phyloP scores from a whole-genome alignment of 1,284 basidiomycete genomes.

The Grifola frondosa region DNA sequence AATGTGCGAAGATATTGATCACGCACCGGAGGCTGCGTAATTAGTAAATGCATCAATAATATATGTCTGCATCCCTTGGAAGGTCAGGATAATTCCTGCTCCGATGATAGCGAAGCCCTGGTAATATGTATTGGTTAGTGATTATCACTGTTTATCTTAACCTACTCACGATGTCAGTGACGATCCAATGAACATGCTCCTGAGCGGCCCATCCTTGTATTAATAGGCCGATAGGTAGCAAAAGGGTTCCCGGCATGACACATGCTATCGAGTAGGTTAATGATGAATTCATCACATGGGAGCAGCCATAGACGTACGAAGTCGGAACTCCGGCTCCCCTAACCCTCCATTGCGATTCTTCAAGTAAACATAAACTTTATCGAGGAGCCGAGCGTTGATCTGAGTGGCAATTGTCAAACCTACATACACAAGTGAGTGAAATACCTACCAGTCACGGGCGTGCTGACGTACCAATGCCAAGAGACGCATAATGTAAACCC shows the following conservation, averaged over 20 bases:
- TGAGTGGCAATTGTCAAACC: constrained; percentile 52
- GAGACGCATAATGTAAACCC: constrained; percentile 60
- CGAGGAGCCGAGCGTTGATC: constrained; percentile 54
- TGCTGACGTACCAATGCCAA: constrained; percentile 42
- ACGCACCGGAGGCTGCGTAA: constrained; percentile 59
- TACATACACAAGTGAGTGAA: not conserved
- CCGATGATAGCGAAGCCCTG: constrained; percentile 58
- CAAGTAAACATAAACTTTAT: constrained; percentile 50
- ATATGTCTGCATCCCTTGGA: constrained; percentile 60
- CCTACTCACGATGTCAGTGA: constrained; percentile 57
- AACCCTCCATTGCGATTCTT: constrained; percentile 50
- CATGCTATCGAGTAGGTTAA: constrained; percentile 37
- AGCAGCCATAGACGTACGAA: constrained; percentile 20
- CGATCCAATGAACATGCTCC: constrained; percentile 59
- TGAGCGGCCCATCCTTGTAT: constrained; percentile 66
- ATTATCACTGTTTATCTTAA: no score
- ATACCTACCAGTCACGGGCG: not conserved
- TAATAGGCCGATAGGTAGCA: constrained; percentile 59
- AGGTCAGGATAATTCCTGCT: constrained; percentile 49
- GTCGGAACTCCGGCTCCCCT: constrained; percentile 56
- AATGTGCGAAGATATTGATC: not conserved
- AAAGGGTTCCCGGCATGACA: constrained; percentile 52
- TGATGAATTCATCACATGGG: not conserved
- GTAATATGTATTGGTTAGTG: no score
- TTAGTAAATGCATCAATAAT: constrained; percentile 65